These are phyloP conservation scores for Mortierella antarctica DNA, from an alignment of 192 early-diverging fungal species.

Conservation along the genomic window DNA sequence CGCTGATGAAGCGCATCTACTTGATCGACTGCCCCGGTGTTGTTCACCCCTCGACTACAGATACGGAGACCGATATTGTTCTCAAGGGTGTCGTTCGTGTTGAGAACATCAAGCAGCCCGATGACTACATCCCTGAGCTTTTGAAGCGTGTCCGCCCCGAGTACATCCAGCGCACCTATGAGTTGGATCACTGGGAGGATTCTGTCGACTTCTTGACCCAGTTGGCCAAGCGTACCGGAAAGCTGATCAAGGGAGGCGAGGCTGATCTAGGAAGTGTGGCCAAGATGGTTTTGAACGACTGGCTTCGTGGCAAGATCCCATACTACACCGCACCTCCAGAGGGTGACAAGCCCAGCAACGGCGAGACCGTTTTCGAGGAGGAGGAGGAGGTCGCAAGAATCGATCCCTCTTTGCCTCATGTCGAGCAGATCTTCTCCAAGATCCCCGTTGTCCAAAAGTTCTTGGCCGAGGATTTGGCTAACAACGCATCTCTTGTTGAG, in stretches of 20 bases:
- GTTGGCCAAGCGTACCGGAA: constrained; percentile 87
- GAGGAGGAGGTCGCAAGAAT: constrained; percentile 37
- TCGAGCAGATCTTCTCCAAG: constrained; percentile 92
- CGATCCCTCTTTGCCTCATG: constrained; percentile 55
- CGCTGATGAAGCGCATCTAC: constrained; percentile 97
- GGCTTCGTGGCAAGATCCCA: constrained; percentile 97
- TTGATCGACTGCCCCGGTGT: constrained; percentile 99
- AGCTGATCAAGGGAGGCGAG: constrained; percentile 96
- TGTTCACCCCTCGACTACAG: constrained; percentile 87
- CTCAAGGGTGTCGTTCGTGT: constrained; percentile 96
- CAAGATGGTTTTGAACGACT: constrained; percentile 99
- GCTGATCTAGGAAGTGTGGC: constrained; percentile 92
- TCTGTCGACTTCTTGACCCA: constrained; percentile 92
- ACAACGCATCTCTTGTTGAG: constrained; percentile 65
- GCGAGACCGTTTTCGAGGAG: constrained; percentile 22
- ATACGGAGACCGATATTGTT: constrained; percentile 95
- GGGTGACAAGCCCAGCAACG: constrained; percentile 45
- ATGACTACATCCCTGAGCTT: constrained; percentile 90
- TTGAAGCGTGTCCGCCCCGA: constrained; percentile 86
- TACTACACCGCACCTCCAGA: constrained; percentile 89
- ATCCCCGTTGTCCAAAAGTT: constrained; percentile 90
- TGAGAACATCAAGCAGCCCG: constrained; percentile 89
- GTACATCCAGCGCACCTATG: constrained; percentile 94
- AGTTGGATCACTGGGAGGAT: constrained; percentile 85
- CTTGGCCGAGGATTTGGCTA: constrained; percentile 83